Base-by-base conservation (phyloP, 805 yeast species). In the Nadsonia fulvescens region DNA sequence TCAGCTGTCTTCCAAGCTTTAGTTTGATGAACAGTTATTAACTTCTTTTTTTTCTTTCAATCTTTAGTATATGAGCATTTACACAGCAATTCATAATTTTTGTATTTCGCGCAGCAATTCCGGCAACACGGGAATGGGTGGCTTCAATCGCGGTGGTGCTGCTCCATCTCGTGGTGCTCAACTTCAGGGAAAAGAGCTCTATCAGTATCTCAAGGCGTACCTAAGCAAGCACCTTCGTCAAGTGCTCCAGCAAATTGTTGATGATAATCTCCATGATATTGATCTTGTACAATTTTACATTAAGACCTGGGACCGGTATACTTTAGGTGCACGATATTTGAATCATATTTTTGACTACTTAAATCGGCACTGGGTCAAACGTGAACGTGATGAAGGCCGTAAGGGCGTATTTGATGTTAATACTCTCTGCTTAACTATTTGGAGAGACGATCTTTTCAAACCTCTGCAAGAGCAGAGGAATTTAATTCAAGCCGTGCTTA, bases 291-390 rank as follows among this genome's bases (percentile, higher is more conserved):
- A 71, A 33, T 79, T 77, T 44, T 89, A 89, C 42, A 92, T 79
- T 23, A 61, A 70, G 43, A 68, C 74, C 37, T 91, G 96, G 94
- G 70, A 70, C 35, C 65, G 96, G 33, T 89, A 65, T 47, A 69
- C 91, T 12, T 70, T 79, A 28, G 96, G 96, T 14, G 92, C 96
- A 2, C 76, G 82, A 9, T 77, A 79, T 49, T 54, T 89, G 47
- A 82, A 81, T 48, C 89, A 91, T 46, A 83, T 91, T 5, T 78
- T 89, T 43, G 94, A 86, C 47, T 89, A 89, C 51, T 70, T 89
- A 66, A 89, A 89, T 51, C 66, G 96, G 34, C 89, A 86, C 52
- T 89, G 98, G 98, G 94, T 91, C 22, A 77, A 76, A 39, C 83
- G 91, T 44, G 96, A 86, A 51, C 65, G 96, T 43, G 75, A 81